Evolutionary conservation across 2,329 filamentous ascomycete genomes (phyloP).

Genomic region (Tolypocladium tundrense): DNA sequence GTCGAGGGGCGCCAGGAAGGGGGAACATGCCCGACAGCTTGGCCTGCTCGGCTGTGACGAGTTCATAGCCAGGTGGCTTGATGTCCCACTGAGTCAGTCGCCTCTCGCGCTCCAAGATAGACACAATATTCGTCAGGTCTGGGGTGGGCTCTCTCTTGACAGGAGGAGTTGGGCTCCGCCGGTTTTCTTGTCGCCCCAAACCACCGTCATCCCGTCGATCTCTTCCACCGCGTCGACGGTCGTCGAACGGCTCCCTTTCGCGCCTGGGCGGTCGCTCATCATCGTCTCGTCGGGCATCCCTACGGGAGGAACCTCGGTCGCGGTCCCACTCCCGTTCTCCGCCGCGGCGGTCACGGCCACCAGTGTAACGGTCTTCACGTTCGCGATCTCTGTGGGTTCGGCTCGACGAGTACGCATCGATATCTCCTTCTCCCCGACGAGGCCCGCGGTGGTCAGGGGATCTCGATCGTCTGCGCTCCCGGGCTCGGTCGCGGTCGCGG

Average conservation of each 20-base stretch:
- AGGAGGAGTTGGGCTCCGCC: slow-evolving; percentile 66
- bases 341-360: slow-evolving; percentile 50
- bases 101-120: slow-evolving; percentile 76
- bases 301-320: slow-evolving; percentile 51
- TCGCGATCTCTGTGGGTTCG: slow-evolving; percentile 88
- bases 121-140: slow-evolving; percentile 78
- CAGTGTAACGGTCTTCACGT: slow-evolving; percentile 79
- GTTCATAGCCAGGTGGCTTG: slow-evolving; percentile 95
- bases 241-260: slow-evolving; percentile 44
- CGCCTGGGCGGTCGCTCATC: slow-evolving; percentile 45
- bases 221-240: slow-evolving; percentile 42
- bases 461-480: slow-evolving; percentile 68
- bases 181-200: slow-evolving; percentile 38
- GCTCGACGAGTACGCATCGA: slow-evolving; percentile 88
- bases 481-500: slow-evolving; percentile 28
- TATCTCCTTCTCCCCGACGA: slow-evolving; percentile 63
- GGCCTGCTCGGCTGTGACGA: slow-evolving; percentile 94
- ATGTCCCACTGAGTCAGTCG: slow-evolving; percentile 99
- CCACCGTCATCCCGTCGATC: slow-evolving; percentile 29
- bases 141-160: slow-evolving; percentile 95
- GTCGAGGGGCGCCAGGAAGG: slow-evolving; percentile 84
- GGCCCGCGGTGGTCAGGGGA: slow-evolving; percentile 65
- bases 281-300: slow-evolving; percentile 56
- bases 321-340: slow-evolving; percentile 71
- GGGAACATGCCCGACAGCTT: slow-evolving; percentile 99